A percentile compares a stretch with the other conserved stretches of the same genome.
Evolutionary conservation across 2,329 filamentous ascomycete species (phyloP).

Genomic region (Phyllosticta capitalensis): DNA sequence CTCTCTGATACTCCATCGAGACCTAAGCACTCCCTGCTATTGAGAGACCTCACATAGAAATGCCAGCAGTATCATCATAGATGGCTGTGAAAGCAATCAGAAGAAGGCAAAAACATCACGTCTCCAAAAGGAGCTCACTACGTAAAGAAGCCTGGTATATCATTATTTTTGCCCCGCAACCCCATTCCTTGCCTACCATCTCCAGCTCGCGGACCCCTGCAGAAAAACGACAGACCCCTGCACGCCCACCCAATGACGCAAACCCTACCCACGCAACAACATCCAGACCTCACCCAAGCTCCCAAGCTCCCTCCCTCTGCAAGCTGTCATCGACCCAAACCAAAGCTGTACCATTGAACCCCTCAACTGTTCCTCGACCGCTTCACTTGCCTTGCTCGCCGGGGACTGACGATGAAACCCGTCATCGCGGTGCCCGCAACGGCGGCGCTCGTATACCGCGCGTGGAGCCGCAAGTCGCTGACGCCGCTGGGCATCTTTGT

Average conservation of each 20-base stretch:
- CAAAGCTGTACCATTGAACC: neutral
- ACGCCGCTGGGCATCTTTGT: conserved; percentile 65
- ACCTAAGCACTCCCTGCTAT: no score
- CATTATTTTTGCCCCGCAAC: neutral
- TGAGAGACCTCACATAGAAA: no score
- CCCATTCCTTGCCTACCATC: no score
- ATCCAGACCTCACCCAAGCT: neutral
- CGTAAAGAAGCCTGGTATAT: no score
- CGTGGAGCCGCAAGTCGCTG: conserved; percentile 47
- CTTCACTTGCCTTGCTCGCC: conserved; percentile 1
- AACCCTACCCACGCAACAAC: neutral
- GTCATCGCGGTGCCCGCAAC: conserved; percentile 21
- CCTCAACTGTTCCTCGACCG: no score
- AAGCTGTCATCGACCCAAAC: neutral
- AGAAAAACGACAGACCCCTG: neutral
- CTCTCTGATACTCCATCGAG: no score
- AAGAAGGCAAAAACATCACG: no score
- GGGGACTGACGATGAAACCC: conserved; percentile 15
- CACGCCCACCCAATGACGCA: neutral
- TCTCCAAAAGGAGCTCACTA: no score
- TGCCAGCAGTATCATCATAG: no score
- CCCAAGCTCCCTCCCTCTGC: no score
- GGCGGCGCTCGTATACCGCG: conserved; percentile 30
- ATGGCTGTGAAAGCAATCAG: no score
- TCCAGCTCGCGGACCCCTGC: neutral